Base-by-base conservation (phyloP, 1,139 yeast species). In the Kluyveromyces marxianus region DNA sequence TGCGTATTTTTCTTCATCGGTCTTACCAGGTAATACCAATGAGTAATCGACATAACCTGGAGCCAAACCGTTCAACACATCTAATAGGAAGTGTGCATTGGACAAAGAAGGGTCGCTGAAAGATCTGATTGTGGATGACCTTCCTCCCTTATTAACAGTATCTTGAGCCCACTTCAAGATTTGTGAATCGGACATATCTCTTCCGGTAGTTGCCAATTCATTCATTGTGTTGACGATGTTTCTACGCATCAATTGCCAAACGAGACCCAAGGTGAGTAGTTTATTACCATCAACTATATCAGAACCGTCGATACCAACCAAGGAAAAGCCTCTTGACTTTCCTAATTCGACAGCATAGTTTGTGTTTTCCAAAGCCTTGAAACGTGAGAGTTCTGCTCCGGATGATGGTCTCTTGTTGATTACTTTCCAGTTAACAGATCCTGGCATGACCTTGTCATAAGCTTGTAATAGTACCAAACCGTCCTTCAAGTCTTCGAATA, bases 181-280 rank as follows among this genome's bases (percentile, higher is more conserved):
- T 64, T 92, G 97, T 30, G 79, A 52, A 69, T 92, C 98, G 24
- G 88, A 69, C 55, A 90, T 71, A 54, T 83, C 87, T 59, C 76
- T 76, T 44, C 92, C 95, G 51, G 79, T 77, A 49, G 82, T 72
- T 4, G 90, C 77, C 57, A 92, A 74, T 44, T 79, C 76, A 48
- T 85, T 74, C 63, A 92, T 77, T 1, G 98, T 92, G 54, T 81
- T 77, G 50, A 83, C 83, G 57, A 92, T 92, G 68, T 92, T 92
- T 66, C 95, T 82, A 67, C 98, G 83, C 99, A 92, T 92, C 60
- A 92, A 76, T 72, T 92, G 99, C 99, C 99, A 92, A 35, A 92
- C 97, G 50, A 92, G 77, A n/a, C 95, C 98, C 57, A 94, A 75
- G 0, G 96, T 88, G 56, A 94, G 76, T 45, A 94, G 75, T 63